These are phyloP conservation scores for Quercus engelmannii DNA, from an alignment of 306 rosid genomes.

Conservation along the genomic window DNA sequence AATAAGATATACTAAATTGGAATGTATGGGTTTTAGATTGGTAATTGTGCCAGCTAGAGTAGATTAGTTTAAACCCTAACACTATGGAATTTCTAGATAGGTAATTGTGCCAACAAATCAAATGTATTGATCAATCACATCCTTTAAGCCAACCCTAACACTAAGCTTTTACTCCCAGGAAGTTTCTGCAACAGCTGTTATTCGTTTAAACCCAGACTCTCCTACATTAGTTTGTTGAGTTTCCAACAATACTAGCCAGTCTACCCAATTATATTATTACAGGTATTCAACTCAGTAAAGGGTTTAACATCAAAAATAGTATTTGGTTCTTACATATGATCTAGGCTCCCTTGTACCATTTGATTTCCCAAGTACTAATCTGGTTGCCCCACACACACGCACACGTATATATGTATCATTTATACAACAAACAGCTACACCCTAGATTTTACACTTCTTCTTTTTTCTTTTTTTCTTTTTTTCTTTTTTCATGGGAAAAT, in stretches of 20 bases:
- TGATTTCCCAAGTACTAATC: background rate
- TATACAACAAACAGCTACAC: background rate
- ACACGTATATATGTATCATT: background rate
- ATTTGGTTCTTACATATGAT: background rate
- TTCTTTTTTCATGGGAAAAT: background rate
- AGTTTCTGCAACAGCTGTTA: background rate
- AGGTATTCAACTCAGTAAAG: background rate
- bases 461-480: no score
- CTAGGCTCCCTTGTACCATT: background rate
- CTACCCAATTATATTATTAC: background rate
- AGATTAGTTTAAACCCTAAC: no score
- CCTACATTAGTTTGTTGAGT: no score
- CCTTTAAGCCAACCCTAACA: background rate
- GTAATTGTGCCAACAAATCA: no score
- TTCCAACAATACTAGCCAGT: no score
- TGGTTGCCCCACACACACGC: no score
- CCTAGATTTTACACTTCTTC: background rate
- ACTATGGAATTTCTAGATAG: no score
- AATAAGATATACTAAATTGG: no score
- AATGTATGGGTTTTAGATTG: no score
- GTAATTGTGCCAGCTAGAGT: no score
- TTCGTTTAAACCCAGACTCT: no score
- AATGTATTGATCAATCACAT: no score
- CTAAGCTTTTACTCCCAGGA: background rate
- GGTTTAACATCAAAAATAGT: background rate